These are phyloP conservation scores for Alternaria burnsii DNA, from an alignment of 2,329 filamentous ascomycete species.

Conservation along the genomic window DNA sequence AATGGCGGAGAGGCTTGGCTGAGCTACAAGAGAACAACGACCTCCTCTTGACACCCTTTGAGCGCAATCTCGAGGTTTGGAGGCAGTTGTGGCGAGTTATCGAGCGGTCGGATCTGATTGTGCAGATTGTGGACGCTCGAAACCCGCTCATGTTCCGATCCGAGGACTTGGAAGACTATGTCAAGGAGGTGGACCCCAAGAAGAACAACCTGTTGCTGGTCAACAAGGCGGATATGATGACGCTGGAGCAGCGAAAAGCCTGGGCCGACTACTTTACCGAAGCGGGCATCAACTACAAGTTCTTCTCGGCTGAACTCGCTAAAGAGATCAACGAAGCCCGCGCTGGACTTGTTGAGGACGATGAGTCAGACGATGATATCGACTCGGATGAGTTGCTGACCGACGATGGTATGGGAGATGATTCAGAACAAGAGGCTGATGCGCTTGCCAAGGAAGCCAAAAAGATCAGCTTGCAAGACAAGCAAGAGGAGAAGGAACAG, in stretches of 20 bases:
- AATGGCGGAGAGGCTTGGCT: slow-evolving; percentile 89
- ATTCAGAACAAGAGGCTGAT: slow-evolving; percentile 61
- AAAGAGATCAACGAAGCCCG: slow-evolving; percentile 85
- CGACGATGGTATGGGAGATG: slow-evolving; percentile 55
- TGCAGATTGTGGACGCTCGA: slow-evolving; percentile 97
- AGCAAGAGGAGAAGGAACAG: slow-evolving; percentile 52
- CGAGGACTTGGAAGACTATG: slow-evolving; percentile 91
- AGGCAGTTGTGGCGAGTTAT: slow-evolving; percentile 98
- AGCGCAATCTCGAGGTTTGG: slow-evolving; percentile 97
- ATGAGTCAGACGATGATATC: slow-evolving; percentile 22
- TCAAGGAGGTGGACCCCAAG: slow-evolving; percentile 86
- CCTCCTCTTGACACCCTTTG: slow-evolving; percentile 95
- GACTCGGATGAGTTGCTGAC: slow-evolving; percentile 46
- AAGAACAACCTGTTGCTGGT: slow-evolving; percentile 94
- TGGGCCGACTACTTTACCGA: slow-evolving; percentile 90
- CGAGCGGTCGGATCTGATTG: slow-evolving; percentile 91
- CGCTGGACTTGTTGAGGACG: slow-evolving; percentile 62
- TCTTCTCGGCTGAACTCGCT: slow-evolving; percentile 93
- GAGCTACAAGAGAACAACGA: slow-evolving; percentile 95
- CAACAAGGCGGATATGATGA: slow-evolving; percentile 99
- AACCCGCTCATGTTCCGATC: slow-evolving; percentile 94
- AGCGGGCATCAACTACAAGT: slow-evolving; percentile 86
- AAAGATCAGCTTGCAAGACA: slow-evolving; percentile 58
- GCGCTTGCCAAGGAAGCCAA: slow-evolving; percentile 54
- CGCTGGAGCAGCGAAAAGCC: slow-evolving; percentile 75